Base-by-base conservation (phyloP, 2,329 filamentous ascomycete species). In the Aspergillus niger region DNA sequence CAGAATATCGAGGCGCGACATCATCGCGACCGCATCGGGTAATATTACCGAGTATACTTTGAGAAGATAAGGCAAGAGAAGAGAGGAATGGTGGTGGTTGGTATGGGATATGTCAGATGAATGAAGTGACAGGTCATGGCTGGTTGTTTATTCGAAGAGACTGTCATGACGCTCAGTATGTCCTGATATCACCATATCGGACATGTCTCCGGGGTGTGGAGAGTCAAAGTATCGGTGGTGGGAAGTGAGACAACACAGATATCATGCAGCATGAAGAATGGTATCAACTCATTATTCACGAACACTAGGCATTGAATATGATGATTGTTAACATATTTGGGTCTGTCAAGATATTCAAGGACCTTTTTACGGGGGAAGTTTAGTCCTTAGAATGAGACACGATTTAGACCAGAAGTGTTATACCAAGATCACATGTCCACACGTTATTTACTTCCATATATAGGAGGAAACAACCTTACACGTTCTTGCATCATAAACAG, bases 1-100 rank as follows among this genome's bases (percentile, higher is more conserved):
- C 73, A 75, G 67, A 75, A 75, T 67, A 43, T 49, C 48, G 38
- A 50, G 43, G 65, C 68, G 67, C 69, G 67, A 69, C 61, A 68
- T 67, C 65, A 65, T 67, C 57, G 49, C 53, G 52, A 26, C 63
- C 58, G 58, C 38, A 56, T 68, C 47, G 30, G 64, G 67, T 60
- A 63, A 65, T 66, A 65, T 67, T 55, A 20, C 53, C 53, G 53
- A 55, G n/a, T 55, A 44, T 55, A 43, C 39, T 55, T 50, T 15
- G 26, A 26, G 41, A n/a, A 11, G 41, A 20, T 20, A 44, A 13
- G 41, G 10, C 5, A 20, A 17, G 17, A 43, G 20, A 43, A 4
- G 17, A 20, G 41, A 5, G 41, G 13, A 13, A 44, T 24, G 2
- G 20, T 10, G 7, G 17, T 13, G 11, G 41, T 44, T 20, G 8